A percentile compares a stretch with the other conserved stretches of the same genome.
phyloP scores from a whole-genome alignment of 768 basidiomycete genomes.

The Auricularia sp. region DNA sequence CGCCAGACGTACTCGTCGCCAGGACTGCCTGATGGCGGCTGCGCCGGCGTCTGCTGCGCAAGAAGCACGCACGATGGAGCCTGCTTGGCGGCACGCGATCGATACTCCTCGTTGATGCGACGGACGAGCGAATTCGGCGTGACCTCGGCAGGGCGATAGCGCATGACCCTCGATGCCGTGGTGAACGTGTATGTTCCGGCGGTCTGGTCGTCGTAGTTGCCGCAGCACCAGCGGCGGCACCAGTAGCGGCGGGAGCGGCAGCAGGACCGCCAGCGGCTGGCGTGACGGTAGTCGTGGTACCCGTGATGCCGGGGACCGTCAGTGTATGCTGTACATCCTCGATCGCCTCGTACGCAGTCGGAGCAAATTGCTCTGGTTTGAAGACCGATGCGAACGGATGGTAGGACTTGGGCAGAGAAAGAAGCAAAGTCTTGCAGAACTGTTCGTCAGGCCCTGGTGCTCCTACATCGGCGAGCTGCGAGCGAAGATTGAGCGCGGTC shows the following conservation, averaged over 20 bases:
- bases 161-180: neutral
- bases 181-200: neutral
- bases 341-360: neutral
- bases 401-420: neutral
- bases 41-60: neutral
- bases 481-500: neutral
- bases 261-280: no score
- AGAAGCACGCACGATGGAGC: neutral
- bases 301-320: neutral
- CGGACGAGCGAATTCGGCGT: neutral
- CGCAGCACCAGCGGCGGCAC: neutral
- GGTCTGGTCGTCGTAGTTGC: neutral
- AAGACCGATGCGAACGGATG: neutral
- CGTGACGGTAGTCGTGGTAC: neutral
- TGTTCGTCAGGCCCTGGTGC: neutral
- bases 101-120: neutral
- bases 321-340: neutral
- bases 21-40: neutral
- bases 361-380: neutral
- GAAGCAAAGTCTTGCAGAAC: neutral
- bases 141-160: neutral
- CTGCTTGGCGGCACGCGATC: neutral
- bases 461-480: neutral
- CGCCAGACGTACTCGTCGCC: neutral
- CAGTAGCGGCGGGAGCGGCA: neutral